phyloP scores from a whole-genome alignment of 2,329 filamentous ascomycete genomes.

The Emericellopsis atlantica region DNA sequence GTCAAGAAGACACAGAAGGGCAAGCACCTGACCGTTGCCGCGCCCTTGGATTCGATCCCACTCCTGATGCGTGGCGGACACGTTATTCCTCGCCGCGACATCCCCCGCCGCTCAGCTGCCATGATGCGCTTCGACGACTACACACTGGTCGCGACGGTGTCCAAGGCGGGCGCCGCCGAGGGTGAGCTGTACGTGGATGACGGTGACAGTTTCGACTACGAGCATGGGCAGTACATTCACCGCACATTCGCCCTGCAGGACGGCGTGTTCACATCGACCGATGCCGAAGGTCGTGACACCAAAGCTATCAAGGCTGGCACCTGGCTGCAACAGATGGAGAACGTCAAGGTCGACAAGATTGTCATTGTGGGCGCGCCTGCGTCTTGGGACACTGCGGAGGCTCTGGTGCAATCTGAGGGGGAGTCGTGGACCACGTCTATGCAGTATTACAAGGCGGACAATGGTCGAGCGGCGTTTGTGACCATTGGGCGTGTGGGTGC shows the following conservation, averaged over 20 bases:
- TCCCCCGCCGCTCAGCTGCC: conserved; percentile 70
- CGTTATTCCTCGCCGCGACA: conserved; percentile 81
- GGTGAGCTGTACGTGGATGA: conserved; percentile 88
- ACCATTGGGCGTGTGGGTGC: conserved; percentile 37
- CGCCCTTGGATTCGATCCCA: conserved; percentile 77
- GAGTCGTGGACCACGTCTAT: conserved; percentile 44
- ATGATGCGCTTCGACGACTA: conserved; percentile 94
- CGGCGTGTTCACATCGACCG: conserved; percentile 53
- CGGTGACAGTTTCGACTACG: conserved; percentile 81
- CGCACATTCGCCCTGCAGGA: conserved; percentile 59
- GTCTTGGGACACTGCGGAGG: conserved; percentile 53
- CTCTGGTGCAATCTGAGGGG: conserved; percentile 41
- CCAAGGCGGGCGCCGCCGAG: conserved; percentile 46
- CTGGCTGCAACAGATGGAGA: conserved; percentile 69
- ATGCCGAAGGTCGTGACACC: conserved; percentile 42
- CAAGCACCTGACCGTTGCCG: conserved; percentile 54
- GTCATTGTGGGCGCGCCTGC: conserved; percentile 69
- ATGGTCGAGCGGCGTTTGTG: conserved; percentile 36
- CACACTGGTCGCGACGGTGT: conserved; percentile 68
- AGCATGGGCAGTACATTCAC: conserved; percentile 79
- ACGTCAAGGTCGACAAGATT: conserved; percentile 72
- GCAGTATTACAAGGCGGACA: conserved; percentile 40
- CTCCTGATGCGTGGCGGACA: conserved; percentile 88
- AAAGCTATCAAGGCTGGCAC: conserved; percentile 46
- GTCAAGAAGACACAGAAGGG: conserved; percentile 57